A percentile compares a stretch with the other conserved stretches of the same genome.
These are phyloP conservation scores for Tetrapisispora namnaoensis DNA, from an alignment of 805 yeast species.

Conservation along the genomic window DNA sequence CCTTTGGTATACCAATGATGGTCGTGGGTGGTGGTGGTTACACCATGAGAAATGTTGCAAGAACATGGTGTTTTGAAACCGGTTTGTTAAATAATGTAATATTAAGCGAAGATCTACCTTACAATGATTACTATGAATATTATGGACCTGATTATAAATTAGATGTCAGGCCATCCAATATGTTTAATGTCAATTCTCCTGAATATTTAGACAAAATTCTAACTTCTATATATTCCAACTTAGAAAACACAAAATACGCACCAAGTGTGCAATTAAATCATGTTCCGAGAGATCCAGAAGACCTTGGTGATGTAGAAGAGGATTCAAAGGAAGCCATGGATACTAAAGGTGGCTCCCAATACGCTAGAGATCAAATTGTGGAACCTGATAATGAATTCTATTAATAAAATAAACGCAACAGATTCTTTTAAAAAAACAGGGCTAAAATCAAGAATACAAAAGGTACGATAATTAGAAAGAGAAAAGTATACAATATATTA, in stretches of 20 bases:
- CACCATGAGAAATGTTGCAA: constrained; percentile 88
- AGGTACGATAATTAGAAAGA: too few species aligned
- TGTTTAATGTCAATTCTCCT: constrained; percentile 92
- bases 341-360: constrained; percentile 83
- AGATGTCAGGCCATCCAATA: constrained; percentile 90
- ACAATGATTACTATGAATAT: constrained; percentile 93
- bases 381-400: constrained; percentile 72
- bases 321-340: constrained; percentile 73
- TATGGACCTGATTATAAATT: constrained; percentile 94
- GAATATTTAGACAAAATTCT: constrained; percentile 82
- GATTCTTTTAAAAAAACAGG: not conserved
- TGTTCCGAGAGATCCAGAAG: constrained; percentile 84
- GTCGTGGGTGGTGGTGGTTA: constrained; percentile 98
- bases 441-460: too few species aligned
- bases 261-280: constrained; percentile 94
- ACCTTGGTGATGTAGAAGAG: constrained; percentile 77
- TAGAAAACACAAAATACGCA: constrained; percentile 86
- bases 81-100: constrained; percentile 62
- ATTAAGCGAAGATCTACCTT: constrained; percentile 64
- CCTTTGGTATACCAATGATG: constrained; percentile 82
- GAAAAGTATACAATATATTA: too few species aligned
- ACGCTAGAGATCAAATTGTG: constrained; percentile 65
- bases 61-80: constrained; percentile 95
- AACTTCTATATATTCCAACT: constrained; percentile 62
- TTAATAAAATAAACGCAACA: constrained; percentile 1